Evolutionary conservation across 2,329 filamentous ascomycete genomes (phyloP), one percentile per base, ranked within the genome.

Genomic region (Stemphylium lycopersici): DNA sequence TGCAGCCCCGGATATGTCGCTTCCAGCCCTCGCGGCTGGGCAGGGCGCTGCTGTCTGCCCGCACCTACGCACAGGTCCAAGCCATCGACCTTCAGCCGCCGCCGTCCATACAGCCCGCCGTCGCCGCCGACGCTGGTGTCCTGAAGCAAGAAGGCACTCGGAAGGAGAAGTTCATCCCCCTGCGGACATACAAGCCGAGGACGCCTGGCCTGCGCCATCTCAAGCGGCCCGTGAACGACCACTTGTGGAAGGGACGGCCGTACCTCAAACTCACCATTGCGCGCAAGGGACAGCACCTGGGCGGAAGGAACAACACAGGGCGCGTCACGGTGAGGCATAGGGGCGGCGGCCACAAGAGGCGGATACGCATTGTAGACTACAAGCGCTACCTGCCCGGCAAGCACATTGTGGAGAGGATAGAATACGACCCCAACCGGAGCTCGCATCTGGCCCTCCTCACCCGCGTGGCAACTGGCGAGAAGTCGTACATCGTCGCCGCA

Each of bases 161-260:
- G 4, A 70, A 66, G 34, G 71, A 75, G 16, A 60, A 67, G 38
- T 74, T 73, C 57, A 76, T 80, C 56, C 74, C 77, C 29, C 74
- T 98, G 75, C 87, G 91, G 67, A 95, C 90, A 48, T 99, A 97
- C 77, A 98, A 90, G 76, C 95, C 95, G 32, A 87, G 91, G 67
- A 97, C 95, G 0, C 93, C 93, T 11, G 95, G 95, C 83, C 77
- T 96, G 55, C 88, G 95, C 69, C 95, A 99, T 84, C 81, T 99
- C 62, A 90, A 89, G 75, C 86, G 95, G 38, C 92, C 95, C 12
- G 88, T 97, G 77, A 98, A 98, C 77, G 92, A 97, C 70, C 95
- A 99, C 76, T 80, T 99, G 40, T 98, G 91, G 91, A 97, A 96
- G 78, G 95, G 95, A 54, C 84, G 92, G 52, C 91, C 95, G 0